Conservation (phyloP, 371 early-diverging fungal species). For the Lichtheimia ornata region DNA sequence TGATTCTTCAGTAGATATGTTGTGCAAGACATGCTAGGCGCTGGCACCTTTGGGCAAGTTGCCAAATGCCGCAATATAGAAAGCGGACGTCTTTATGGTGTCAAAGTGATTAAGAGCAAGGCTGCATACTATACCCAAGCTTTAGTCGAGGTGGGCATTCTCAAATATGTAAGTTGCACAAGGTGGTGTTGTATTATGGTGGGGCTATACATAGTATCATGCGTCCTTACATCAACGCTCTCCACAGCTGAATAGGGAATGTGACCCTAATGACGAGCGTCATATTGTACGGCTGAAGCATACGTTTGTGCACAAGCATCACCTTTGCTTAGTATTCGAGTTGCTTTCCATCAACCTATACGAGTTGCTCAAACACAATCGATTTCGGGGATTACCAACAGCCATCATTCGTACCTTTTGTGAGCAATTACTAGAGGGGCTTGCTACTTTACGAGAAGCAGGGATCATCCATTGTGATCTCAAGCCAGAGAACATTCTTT, state of each 20-base stretch:
- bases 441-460: slow-evolving; percentile 76
- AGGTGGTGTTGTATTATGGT: too few relatives aligned
- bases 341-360: slow-evolving; percentile 95
- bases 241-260: slow-evolving; percentile 75
- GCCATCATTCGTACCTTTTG: slow-evolving; percentile 89
- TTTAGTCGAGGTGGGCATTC: slow-evolving; percentile 93
- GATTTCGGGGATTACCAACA: slow-evolving; percentile 91
- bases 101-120: slow-evolving; percentile 98
- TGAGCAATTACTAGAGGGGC: slow-evolving; percentile 85
- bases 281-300: slow-evolving; percentile 89
- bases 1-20: slow-evolving; percentile 60
- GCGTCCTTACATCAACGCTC: not conserved
- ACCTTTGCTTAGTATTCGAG: slow-evolving; percentile 96
- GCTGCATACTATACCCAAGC: slow-evolving; percentile 95
- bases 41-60: slow-evolving; percentile 99
- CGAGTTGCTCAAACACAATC: slow-evolving; percentile 95
- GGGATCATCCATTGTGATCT: slow-evolving; percentile 97
- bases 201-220: not conserved
- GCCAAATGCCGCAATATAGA: slow-evolving; percentile 89
- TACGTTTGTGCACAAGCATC: slow-evolving; percentile 92
- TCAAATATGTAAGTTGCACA: slow-evolving; percentile 67
- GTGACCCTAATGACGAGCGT: slow-evolving; percentile 82
- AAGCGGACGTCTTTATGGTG: slow-evolving; percentile 86
- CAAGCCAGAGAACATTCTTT: slow-evolving; percentile 97
- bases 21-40: slow-evolving; percentile 92